Base-by-base conservation (phyloP, 2,329 filamentous ascomycete genomes). In the Cryphonectria parasitica region DNA sequence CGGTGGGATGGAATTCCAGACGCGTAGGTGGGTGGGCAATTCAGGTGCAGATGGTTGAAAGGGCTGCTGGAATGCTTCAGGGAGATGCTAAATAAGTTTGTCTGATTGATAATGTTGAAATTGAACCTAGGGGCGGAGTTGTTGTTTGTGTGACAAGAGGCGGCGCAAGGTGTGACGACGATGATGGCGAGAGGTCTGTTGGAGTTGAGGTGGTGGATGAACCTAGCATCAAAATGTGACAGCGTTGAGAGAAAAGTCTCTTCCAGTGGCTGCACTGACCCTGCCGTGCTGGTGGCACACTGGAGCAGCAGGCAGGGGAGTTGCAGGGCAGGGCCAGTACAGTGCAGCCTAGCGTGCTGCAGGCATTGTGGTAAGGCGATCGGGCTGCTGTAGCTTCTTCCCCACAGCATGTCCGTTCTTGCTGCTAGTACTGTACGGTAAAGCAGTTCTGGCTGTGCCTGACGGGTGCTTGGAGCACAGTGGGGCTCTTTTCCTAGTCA, bases 231-330 rank as follows among this genome's bases (percentile, higher is more conserved):
- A 63, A 68, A 68, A 68, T 54, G 58, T 68, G 56, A 62, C 45
- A 25, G 58, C 58, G 66, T 52, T 11, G 28, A 22, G 43, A 54
- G 66, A 63, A 63, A 68, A 68, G 66, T 68, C 66, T 68, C 66
- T 68, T 63, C 66, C 66, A 68, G 61, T 63, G n/a, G 61, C 52
- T 28, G 52, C 58, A 60, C 58, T 31, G 31, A 17, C 31, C 28
- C 25, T 31, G 52, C 52, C 25, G 52, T 28, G 52, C 52, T 28
- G 43, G 28, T 60, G 15, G 15, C 28, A 34, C 31, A n/a, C 5
- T 31, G 25, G 52, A 3, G 11, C 19, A 19, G 45, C 34, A 34
- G 49, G 19, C 45, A 45, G 45, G 45, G 45, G 6, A 52, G 49
- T 2, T 43, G 43, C 43, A 19, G 43, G 3, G 19, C 43, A 49